A percentile compares a stretch with the other conserved stretches of the same genome.
phyloP scores from a whole-genome alignment of 2,329 filamentous ascomycete genomes.

The Pestalotiopsis sp. region DNA sequence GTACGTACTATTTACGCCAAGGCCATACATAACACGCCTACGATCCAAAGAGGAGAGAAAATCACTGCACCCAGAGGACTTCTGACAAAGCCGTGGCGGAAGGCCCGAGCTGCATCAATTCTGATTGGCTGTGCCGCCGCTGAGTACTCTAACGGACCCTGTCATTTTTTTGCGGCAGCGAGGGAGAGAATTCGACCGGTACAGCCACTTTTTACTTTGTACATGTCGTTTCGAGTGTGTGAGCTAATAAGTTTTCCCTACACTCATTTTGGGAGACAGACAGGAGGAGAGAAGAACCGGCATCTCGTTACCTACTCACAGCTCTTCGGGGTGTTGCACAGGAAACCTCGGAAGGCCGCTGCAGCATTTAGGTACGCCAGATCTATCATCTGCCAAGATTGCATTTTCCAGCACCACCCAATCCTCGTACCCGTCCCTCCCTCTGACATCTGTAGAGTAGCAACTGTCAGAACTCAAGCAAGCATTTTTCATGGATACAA shows the following conservation, averaged over 20 bases:
- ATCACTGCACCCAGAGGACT: neutral
- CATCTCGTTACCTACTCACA: neutral
- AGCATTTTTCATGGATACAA: neutral
- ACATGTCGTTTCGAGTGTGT: neutral
- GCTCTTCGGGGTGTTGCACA: neutral
- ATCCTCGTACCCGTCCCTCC: neutral
- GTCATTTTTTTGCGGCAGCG: neutral
- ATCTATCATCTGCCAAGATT: conserved; percentile 8
- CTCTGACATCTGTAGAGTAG: neutral
- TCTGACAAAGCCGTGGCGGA: neutral
- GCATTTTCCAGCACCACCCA: neutral
- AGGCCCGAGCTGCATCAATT: neutral
- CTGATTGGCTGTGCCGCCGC: neutral
- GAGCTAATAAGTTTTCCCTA: neutral
- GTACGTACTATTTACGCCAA: neutral
- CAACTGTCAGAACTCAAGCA: neutral
- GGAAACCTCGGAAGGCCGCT: neutral
- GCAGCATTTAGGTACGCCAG: conserved; percentile 5
- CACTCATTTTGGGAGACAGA: neutral
- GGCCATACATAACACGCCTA: neutral
- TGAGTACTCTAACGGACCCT: neutral
- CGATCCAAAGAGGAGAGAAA: neutral
- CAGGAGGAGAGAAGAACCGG: neutral
- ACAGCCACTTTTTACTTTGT: neutral
- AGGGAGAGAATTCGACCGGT: neutral